Percentiles rank a stretch among this genome's conserved stretches.
phyloP scores from a whole-genome alignment of 2,329 filamentous ascomycete species.

The Aspergillus glaucus region DNA sequence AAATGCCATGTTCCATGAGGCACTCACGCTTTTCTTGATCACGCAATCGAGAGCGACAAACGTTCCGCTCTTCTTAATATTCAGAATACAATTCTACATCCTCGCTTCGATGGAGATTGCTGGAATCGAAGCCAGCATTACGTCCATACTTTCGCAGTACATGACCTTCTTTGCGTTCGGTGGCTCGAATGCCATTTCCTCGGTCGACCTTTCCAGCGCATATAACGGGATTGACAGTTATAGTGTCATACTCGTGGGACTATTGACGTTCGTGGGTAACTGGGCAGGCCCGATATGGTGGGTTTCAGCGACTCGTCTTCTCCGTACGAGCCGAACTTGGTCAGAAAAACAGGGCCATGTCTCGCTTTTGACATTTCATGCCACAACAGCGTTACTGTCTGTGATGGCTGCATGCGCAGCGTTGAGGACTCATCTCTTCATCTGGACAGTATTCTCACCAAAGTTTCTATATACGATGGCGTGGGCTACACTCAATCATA shows the following conservation, averaged over 20 bases:
- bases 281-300: conserved; percentile 92
- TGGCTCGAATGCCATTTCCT: conserved; percentile 89
- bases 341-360: conserved; percentile 46
- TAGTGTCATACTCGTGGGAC: conserved; percentile 70
- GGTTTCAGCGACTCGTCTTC: conserved; percentile 53
- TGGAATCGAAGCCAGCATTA: conserved; percentile 57
- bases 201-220: conserved; percentile 86
- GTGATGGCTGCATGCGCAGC: conserved; percentile 86
- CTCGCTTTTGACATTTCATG: conserved; percentile 63
- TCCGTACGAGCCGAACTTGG: conserved; percentile 13
- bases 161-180: conserved; percentile 83
- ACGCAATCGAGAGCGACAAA: conserved; percentile 84
- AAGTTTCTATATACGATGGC: conserved; percentile 91
- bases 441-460: conserved; percentile 97
- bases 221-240: conserved; percentile 88
- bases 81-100: conserved; percentile 56
- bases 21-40: conserved; percentile 71
- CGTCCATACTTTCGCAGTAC: conserved; percentile 71
- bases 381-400: conserved; percentile 57
- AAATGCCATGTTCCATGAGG: conserved; percentile 48
- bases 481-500: conserved; percentile 79
- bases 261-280: conserved; percentile 80
- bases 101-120: conserved; percentile 38
- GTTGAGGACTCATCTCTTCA: conserved; percentile 83
- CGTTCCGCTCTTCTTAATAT: conserved; percentile 75